Evolutionary conservation across 1,284 basidiomycete species (phyloP).

Genomic region (Trametes hirsuta): DNA sequence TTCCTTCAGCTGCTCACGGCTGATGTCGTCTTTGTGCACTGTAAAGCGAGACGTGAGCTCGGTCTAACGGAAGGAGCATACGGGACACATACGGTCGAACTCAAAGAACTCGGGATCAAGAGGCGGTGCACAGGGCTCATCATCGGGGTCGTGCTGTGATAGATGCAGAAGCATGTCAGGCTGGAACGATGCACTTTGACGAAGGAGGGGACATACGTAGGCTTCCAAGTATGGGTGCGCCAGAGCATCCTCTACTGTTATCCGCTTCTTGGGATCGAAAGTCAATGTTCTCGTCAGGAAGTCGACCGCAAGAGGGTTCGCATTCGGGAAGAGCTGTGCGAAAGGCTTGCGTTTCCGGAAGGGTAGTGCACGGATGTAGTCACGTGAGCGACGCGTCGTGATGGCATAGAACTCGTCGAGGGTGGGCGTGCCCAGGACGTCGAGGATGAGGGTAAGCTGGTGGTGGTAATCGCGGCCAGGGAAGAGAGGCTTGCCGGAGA

Average conservation of each 20-base stretch:
- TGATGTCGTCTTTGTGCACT: conserved; percentile 95
- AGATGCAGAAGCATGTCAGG: neutral
- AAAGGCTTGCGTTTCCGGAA: conserved; percentile 87
- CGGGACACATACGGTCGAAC: conserved; percentile 66
- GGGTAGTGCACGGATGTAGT: conserved; percentile 88
- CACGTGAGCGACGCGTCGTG: conserved; percentile 81
- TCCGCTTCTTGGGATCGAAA: conserved; percentile 92
- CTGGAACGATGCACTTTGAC: conserved; percentile 10
- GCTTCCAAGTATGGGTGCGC: conserved; percentile 91
- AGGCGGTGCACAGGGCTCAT: conserved; percentile 90
- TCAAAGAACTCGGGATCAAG: conserved; percentile 93
- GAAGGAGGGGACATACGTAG: conserved; percentile 59
- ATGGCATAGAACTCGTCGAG: conserved; percentile 93
- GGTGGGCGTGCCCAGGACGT: conserved; percentile 91
- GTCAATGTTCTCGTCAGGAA: conserved; percentile 91
- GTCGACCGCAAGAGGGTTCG: conserved; percentile 84
- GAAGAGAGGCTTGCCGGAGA: conserved; percentile 92
- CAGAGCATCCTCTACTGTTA: conserved; percentile 90
- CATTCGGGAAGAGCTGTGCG: conserved; percentile 83
- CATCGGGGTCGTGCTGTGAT: conserved; percentile 83
- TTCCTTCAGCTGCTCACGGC: conserved; percentile 78
- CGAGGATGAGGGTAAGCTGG: conserved; percentile 88
- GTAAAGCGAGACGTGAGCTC: neutral
- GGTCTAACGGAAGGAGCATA: neutral
- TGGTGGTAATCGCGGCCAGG: conserved; percentile 97